phyloP scores from a whole-genome alignment of 805 yeast species.

The Candida broadrunensis region DNA sequence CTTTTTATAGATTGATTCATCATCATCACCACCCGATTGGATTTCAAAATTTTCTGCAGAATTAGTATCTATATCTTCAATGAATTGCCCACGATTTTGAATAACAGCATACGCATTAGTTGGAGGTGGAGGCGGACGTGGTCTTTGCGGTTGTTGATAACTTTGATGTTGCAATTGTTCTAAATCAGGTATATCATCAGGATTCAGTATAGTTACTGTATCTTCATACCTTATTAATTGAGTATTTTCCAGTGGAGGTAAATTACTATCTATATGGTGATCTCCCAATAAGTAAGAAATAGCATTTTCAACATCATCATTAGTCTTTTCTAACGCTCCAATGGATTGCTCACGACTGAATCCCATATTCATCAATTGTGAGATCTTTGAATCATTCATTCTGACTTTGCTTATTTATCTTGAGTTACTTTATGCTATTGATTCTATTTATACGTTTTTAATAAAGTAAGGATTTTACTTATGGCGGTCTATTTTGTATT shows the following conservation, averaged over 20 bases:
- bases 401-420: no score
- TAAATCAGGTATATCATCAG: conserved; percentile 28
- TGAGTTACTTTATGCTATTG: background rate
- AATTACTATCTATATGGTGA: conserved; percentile 4
- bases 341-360: conserved; percentile 33
- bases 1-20: conserved; percentile 1
- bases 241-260: conserved; percentile 1
- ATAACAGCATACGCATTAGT: background rate
- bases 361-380: conserved; percentile 37
- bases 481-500: background rate
- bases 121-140: background rate
- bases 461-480: no score
- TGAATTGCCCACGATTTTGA: background rate
- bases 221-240: conserved; percentile 11
- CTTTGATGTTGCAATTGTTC: background rate
- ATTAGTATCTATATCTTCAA: background rate
- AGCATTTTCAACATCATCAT: conserved; percentile 24
- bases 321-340: conserved; percentile 31
- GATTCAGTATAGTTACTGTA: conserved; percentile 25
- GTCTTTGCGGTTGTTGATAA: background rate
- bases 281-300: conserved; percentile 34
- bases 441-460: background rate
- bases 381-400: conserved; percentile 12
- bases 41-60: background rate
- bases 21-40: conserved; percentile 1